phyloP scores from a whole-genome alignment of 179 eudicot species.

The Silene coronaria region DNA sequence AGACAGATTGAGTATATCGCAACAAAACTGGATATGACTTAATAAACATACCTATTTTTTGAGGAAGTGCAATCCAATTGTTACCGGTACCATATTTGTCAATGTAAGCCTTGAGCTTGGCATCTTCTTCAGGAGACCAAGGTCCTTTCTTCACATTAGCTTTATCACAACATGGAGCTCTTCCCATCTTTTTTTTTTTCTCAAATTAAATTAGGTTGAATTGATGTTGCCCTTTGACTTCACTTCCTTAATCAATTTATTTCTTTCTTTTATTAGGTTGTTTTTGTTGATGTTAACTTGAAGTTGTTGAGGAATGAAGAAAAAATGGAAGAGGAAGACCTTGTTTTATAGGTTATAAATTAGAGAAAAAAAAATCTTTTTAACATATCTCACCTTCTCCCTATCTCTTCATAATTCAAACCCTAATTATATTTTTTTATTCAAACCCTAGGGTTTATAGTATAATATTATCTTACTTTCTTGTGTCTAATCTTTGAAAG shows the following conservation, averaged over 20 bases:
- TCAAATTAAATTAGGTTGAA: background rate
- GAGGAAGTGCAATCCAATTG: conserved; percentile 46
- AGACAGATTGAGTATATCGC: background rate
- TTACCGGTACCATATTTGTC: conserved; percentile 39
- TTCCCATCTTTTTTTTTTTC: conserved; percentile 29
- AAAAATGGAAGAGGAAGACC: conserved; percentile 40
- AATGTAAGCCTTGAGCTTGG: conserved; percentile 39
- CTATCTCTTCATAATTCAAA: conserved; percentile 17
- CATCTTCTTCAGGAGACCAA: conserved; percentile 47
- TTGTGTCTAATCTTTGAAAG: conserved; percentile 9
- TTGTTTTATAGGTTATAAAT: conserved; percentile 45
- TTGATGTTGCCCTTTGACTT: conserved; percentile 13
- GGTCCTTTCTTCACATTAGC: conserved; percentile 46
- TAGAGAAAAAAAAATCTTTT: conserved; percentile 19
- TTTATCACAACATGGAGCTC: conserved; percentile 49
- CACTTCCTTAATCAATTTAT: background rate
- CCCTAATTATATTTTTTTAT: conserved; percentile 13
- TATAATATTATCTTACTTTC: background rate
- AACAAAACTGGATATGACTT: background rate
- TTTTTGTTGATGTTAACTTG: conserved; percentile 12
- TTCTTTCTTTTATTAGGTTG: conserved; percentile 9
- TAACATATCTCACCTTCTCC: conserved; percentile 33
- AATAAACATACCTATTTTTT: conserved; percentile 34
- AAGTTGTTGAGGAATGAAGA: conserved; percentile 33
- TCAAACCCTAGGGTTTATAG: conserved; percentile 22